phyloP scores from a whole-genome alignment of 345 rosid genomes.

The Gossypium rotundifolium region DNA sequence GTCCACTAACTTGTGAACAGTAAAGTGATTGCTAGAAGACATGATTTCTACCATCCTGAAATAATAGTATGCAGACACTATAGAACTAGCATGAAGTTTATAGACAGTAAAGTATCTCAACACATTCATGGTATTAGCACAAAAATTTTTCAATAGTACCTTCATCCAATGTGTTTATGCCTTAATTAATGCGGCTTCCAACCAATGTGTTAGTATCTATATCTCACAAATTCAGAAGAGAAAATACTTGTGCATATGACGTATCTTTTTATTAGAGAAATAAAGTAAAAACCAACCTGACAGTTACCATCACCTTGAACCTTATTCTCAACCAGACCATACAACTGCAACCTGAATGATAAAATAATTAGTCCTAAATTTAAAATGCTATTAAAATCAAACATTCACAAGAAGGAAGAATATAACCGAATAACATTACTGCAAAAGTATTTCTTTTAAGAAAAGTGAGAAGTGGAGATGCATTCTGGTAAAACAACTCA shows the following conservation, averaged over 20 bases:
- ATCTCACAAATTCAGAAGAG: neutral
- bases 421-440: neutral
- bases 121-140: neutral
- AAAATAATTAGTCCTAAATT: neutral
- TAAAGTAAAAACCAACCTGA: conserved; percentile 42
- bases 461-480: neutral
- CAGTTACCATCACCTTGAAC: conserved; percentile 77
- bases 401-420: neutral
- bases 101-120: neutral
- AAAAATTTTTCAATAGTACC: neutral
- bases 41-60: neutral
- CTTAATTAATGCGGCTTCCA: neutral
- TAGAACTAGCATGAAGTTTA: neutral
- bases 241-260: neutral
- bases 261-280: neutral
- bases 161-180: neutral
- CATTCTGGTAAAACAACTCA: neutral
- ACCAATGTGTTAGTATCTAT: neutral
- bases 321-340: conserved; percentile 53
- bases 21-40: neutral
- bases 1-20: neutral
- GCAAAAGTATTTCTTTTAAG: neutral
- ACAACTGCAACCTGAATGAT: conserved; percentile 40
- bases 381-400: neutral
- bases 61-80: neutral